Evolutionary conservation across 495 filamentous ascomycete species (phyloP).

Genomic region (Penicillium daleae): DNA sequence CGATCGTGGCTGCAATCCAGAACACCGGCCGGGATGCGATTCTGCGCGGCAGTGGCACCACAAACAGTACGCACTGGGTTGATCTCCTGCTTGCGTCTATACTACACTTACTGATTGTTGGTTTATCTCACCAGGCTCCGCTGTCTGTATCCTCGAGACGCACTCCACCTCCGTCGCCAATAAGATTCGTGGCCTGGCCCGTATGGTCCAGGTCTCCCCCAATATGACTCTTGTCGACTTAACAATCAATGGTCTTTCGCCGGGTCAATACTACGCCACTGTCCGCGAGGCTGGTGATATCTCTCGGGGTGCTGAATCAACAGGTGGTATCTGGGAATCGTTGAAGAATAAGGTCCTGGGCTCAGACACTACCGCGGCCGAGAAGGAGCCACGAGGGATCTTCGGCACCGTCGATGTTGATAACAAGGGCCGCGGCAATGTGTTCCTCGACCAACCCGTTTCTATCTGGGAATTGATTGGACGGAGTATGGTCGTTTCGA

Average conservation of each 20-base stretch:
- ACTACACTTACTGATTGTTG: background rate
- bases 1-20: conserved; percentile 87
- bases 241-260: conserved; percentile 80
- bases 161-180: conserved; percentile 63
- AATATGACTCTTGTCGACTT: conserved; percentile 83
- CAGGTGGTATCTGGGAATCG: conserved; percentile 80
- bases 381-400: conserved; percentile 60
- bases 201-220: conserved; percentile 79
- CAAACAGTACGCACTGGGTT: conserved; percentile 67
- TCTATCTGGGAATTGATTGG: conserved; percentile 96
- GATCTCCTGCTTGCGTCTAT: conserved; percentile 9
- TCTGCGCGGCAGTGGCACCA: conserved; percentile 81
- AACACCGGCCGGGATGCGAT: conserved; percentile 91
- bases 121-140: conserved; percentile 67
- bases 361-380: conserved; percentile 32
- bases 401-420: conserved; percentile 77
- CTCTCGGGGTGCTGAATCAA: conserved; percentile 75
- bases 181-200: conserved; percentile 73
- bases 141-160: conserved; percentile 95
- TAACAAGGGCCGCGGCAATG: conserved; percentile 63
- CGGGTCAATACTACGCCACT: conserved; percentile 80
- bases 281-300: conserved; percentile 90
- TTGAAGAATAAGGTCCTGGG: conserved; percentile 53
- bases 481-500: conserved; percentile 81
- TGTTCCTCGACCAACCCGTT: conserved; percentile 78